Evolutionary conservation across 1,284 basidiomycete genomes (phyloP).

Genomic region (Cutaneotrichosporon mucoides): DNA sequence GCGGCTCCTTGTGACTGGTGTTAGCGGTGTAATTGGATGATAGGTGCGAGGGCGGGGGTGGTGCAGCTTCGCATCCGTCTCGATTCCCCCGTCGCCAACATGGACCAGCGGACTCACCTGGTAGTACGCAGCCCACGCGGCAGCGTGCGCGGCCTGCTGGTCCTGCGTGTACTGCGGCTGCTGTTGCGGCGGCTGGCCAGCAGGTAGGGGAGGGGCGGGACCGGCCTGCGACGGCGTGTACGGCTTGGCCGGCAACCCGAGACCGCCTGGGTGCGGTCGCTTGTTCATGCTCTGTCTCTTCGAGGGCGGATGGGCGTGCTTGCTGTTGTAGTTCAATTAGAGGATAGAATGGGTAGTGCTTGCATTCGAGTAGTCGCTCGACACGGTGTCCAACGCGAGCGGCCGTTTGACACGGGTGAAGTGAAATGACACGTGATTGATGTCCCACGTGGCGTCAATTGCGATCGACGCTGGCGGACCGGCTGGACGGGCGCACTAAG

Average conservation of each 20-base stretch:
- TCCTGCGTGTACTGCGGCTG: constrained; percentile 34
- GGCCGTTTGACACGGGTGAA: too few relatives aligned
- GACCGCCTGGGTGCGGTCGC: constrained; percentile 22
- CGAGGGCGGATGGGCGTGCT: neutral
- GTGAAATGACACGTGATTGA: too few relatives aligned
- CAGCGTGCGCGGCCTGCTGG: constrained; percentile 37
- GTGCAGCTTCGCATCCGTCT: too few relatives aligned
- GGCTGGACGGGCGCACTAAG: too few relatives aligned
- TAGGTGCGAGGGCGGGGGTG: too few relatives aligned
- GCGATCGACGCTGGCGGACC: too few relatives aligned
- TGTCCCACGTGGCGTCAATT: too few relatives aligned
- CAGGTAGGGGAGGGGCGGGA: constrained; percentile 50
- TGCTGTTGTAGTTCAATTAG: too few relatives aligned
- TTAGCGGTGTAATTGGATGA: neutral
- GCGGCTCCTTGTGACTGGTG: constrained; percentile 2
- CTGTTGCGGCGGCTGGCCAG: constrained; percentile 46
- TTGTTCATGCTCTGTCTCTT: constrained; percentile 30
- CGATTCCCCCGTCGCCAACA: too few relatives aligned
- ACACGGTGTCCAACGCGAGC: too few relatives aligned
- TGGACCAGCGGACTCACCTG: constrained; percentile 27
- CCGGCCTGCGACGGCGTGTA: constrained; percentile 52
- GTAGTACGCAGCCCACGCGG: constrained; percentile 48
- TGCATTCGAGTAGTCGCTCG: too few relatives aligned
- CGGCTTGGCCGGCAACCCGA: constrained; percentile 33
- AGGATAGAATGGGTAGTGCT: too few relatives aligned